Evolutionary conservation across 2,329 filamentous ascomycete species (phyloP).

Genomic region (Epichloe bromicola): DNA sequence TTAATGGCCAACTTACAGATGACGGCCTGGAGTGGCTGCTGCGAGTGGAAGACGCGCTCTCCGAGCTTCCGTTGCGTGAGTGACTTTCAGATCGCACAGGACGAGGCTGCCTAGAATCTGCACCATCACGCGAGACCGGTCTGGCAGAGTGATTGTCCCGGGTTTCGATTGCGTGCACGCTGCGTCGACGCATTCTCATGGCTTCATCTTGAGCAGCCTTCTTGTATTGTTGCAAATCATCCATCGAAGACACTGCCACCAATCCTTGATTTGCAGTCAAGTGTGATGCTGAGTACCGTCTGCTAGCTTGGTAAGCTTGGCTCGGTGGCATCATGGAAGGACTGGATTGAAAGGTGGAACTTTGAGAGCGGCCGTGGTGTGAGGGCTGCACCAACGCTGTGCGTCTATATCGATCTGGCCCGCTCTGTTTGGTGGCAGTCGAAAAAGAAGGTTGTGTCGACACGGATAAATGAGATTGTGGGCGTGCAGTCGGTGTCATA

Average conservation of each 20-base stretch:
- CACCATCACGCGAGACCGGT: constrained; percentile 11
- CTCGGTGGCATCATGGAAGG: constrained; percentile 16
- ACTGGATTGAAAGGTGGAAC: constrained; percentile 20
- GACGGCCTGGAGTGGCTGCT: constrained; percentile 47
- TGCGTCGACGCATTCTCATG: constrained; percentile 69
- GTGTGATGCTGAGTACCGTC: constrained; percentile 24
- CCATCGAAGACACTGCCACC: constrained; percentile 38
- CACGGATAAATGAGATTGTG: constrained; percentile 29
- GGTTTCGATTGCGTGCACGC: constrained; percentile 53
- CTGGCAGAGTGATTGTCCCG: constrained; percentile 11
- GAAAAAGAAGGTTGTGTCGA: constrained; percentile 35
- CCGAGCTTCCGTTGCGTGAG: constrained; percentile 45
- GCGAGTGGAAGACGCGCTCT: constrained; percentile 47
- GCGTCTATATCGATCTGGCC: constrained; percentile 69
- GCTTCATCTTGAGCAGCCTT: constrained; percentile 49
- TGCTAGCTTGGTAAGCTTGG: constrained; percentile 8
- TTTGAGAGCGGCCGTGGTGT: constrained; percentile 26
- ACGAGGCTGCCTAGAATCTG: constrained; percentile 23
- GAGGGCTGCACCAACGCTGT: constrained; percentile 29
- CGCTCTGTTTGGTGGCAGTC: constrained; percentile 31
- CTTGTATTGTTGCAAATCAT: constrained; percentile 56
- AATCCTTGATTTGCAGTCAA: constrained; percentile 33
- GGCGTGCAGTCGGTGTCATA: constrained; percentile 25
- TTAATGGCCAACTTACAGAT: constrained; percentile 43
- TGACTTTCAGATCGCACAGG: constrained; percentile 19